Evolutionary conservation across 2,329 filamentous ascomycete species (phyloP).

Genomic region (Tolypocladium cylindrosporum): DNA sequence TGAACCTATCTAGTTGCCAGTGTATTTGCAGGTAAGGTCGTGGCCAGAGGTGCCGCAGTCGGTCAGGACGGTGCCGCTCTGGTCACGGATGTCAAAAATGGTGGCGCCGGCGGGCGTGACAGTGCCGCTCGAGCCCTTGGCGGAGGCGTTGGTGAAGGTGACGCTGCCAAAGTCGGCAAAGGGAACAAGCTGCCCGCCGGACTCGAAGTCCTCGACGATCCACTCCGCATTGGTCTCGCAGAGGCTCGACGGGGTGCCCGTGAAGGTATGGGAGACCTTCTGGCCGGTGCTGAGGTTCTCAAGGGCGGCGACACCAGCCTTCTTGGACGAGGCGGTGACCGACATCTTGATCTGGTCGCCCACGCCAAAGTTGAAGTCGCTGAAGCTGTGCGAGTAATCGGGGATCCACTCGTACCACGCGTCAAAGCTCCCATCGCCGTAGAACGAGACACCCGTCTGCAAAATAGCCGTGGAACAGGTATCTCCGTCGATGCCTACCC

Average conservation of each 20-base stretch:
- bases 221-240: conserved; percentile 51
- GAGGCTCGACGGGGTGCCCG: conserved; percentile 29
- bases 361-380: conserved; percentile 16
- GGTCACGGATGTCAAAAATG: conserved; percentile 10
- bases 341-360: conserved; percentile 21
- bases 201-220: conserved; percentile 44
- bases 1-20: neutral
- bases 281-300: conserved; percentile 42
- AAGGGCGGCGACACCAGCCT: conserved; percentile 14
- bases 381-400: conserved; percentile 29
- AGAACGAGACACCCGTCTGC: conserved; percentile 32
- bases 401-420: conserved; percentile 39
- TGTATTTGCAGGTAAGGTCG: conserved; percentile 2
- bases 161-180: conserved; percentile 20
- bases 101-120: conserved; percentile 6
- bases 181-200: conserved; percentile 12
- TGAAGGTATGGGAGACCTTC: conserved; percentile 40
- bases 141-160: conserved; percentile 13
- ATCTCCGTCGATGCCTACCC: conserved; percentile 39
- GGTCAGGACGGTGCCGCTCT: conserved; percentile 4
- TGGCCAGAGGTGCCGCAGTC: conserved; percentile 4
- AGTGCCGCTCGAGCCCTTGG: conserved; percentile 7
- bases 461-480: conserved; percentile 28
- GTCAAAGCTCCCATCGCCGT: conserved; percentile 23
- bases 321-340: conserved; percentile 15